phyloP scores from a whole-genome alignment of 2,329 filamentous ascomycete genomes.

The Colletotrichum paranaense region DNA sequence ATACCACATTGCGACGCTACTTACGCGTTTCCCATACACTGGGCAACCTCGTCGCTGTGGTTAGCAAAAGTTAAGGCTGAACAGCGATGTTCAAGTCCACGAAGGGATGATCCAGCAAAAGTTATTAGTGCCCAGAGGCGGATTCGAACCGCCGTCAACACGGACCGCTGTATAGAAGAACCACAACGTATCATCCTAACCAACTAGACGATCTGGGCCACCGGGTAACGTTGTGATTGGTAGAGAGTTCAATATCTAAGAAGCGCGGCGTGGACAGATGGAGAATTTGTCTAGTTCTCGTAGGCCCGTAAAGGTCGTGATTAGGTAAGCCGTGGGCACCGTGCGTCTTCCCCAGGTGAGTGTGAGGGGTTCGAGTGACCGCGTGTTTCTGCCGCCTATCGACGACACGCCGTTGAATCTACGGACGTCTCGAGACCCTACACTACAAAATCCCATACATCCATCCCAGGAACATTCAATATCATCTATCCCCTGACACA shows the following conservation, averaged over 20 bases:
- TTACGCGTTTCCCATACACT: neutral
- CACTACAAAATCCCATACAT: slow-evolving; percentile 29
- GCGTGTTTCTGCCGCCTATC: slow-evolving; percentile 7
- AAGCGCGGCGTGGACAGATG: too few relatives aligned
- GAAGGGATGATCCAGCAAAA: neutral
- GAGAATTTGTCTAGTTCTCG: too few relatives aligned
- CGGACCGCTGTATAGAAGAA: slow-evolving; percentile 33
- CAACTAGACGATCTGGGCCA: slow-evolving; percentile 38
- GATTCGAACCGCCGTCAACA: slow-evolving; percentile 39
- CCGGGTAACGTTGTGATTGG: neutral
- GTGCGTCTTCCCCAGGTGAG: neutral
- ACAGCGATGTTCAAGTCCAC: too few relatives aligned
- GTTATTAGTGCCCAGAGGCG: slow-evolving; percentile 32
- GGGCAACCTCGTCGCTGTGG: neutral
- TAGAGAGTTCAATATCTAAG: too few relatives aligned
- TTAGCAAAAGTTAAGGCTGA: neutral
- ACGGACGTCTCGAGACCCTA: slow-evolving; percentile 10
- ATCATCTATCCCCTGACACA: neutral
- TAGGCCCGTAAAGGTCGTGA: too few relatives aligned
- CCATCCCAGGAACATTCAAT: slow-evolving; percentile 12
- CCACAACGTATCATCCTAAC: slow-evolving; percentile 39
- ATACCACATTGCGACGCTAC: neutral
- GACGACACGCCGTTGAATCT: neutral
- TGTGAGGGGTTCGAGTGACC: slow-evolving; percentile 13
- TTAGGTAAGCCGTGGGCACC: neutral